phyloP scores from a whole-genome alignment of 1,284 basidiomycete species.

The Rhodotorula glutinis region DNA sequence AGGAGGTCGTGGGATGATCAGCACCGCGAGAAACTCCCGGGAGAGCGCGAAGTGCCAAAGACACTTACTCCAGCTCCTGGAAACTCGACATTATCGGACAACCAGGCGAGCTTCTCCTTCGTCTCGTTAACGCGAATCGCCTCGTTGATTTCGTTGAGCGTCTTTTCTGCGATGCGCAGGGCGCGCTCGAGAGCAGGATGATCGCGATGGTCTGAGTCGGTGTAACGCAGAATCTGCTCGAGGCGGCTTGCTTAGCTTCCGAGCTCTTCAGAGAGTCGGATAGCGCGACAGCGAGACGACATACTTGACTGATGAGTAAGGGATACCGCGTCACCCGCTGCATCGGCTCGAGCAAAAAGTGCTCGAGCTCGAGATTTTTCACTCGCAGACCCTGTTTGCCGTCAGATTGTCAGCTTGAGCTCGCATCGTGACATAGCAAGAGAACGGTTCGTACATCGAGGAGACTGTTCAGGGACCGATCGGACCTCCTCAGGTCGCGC shows the following conservation, averaged over 20 bases:
- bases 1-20: slow-evolving; percentile 7
- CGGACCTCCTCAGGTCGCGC: slow-evolving; percentile 66
- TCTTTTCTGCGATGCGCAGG: slow-evolving; percentile 64
- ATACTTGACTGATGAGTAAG: slow-evolving; percentile 72
- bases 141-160: slow-evolving; percentile 81
- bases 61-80: slow-evolving; percentile 57
- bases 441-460: slow-evolving; percentile 58
- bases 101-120: slow-evolving; percentile 62
- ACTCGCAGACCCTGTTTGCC: slow-evolving; percentile 61
- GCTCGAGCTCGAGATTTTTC: slow-evolving; percentile 77
- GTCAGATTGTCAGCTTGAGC: not conserved
- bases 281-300: too few species aligned
- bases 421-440: too few species aligned
- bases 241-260: not conserved
- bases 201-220: slow-evolving; percentile 61
- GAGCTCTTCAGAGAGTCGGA: too few species aligned
- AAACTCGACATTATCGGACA: slow-evolving; percentile 64
- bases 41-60: not conserved
- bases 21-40: not conserved
- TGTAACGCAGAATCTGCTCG: slow-evolving; percentile 73
- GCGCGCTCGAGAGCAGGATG: slow-evolving; percentile 58
- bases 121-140: slow-evolving; percentile 81
- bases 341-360: slow-evolving; percentile 89
- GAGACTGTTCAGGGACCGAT: slow-evolving; percentile 63
- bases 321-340: slow-evolving; percentile 92